Evolutionary conservation across 208 protist species (phyloP).

Genomic region (Trypanosoma cruzi): DNA sequence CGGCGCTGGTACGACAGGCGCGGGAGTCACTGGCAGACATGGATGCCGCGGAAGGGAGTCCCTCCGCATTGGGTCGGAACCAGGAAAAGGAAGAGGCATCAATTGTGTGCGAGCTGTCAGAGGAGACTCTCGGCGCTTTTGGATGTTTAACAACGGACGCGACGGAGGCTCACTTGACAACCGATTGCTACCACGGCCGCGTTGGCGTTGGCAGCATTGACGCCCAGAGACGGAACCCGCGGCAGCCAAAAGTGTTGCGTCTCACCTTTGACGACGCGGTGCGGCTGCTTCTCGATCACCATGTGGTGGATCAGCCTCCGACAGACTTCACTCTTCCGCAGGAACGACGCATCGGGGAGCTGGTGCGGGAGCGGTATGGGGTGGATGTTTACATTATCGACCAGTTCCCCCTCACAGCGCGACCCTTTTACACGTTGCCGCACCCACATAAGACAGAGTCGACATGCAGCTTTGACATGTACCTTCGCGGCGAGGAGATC

Average conservation of each 20-base stretch:
- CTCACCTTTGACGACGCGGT: slow-evolving; percentile 58
- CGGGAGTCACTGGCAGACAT: slow-evolving; percentile 18
- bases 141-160: slow-evolving; percentile 19
- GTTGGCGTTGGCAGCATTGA: slow-evolving; percentile 85
- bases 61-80: slow-evolving; percentile 27
- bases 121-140: slow-evolving; percentile 26
- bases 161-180: neutral
- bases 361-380: slow-evolving; percentile 96
- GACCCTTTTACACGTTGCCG: slow-evolving; percentile 99
- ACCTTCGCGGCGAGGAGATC: slow-evolving; percentile 99
- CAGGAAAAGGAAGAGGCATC: neutral
- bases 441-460: slow-evolving; percentile 18
- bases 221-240: neutral
- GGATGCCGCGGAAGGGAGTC: slow-evolving; percentile 93
- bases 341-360: slow-evolving; percentile 93
- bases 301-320: slow-evolving; percentile 33
- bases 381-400: slow-evolving; percentile 99
- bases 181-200: slow-evolving; percentile 55
- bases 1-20: slow-evolving; percentile 16
- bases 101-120: slow-evolving; percentile 43
- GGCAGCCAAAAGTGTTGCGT: slow-evolving; percentile 42
- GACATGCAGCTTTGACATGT: slow-evolving; percentile 97
- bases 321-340: slow-evolving; percentile 89
- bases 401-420: slow-evolving; percentile 93
- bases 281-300: slow-evolving; percentile 40